Percentiles rank a stretch among this genome's conserved stretches.
Evolutionary conservation across 2,329 filamentous ascomycete genomes (phyloP).

Genomic region (Talaromyces atroroseus): DNA sequence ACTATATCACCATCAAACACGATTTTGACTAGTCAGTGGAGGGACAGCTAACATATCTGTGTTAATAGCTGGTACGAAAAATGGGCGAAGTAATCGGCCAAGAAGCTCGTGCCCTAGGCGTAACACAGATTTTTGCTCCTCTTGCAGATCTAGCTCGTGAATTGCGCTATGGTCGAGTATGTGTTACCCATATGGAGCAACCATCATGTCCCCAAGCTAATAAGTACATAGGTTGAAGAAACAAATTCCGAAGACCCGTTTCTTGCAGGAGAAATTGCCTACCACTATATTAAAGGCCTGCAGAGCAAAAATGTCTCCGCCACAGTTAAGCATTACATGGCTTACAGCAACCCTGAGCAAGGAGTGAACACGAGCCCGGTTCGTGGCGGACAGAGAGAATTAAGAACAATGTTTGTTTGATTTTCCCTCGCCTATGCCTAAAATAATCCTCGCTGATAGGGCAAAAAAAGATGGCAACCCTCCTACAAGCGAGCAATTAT

Average conservation of each 20-base stretch:
- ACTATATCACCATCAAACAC: background rate
- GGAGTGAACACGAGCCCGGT: conserved; percentile 63
- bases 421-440: conserved; percentile 14
- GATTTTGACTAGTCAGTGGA: background rate
- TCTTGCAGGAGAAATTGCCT: conserved; percentile 63
- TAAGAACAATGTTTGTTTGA: conserved; percentile 51
- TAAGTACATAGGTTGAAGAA: conserved; percentile 53
- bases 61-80: conserved; percentile 49
- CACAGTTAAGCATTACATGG: conserved; percentile 72
- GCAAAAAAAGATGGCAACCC: conserved; percentile 42
- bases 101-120: conserved; percentile 61
- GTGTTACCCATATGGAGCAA: background rate
- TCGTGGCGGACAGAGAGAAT: conserved; percentile 51
- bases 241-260: conserved; percentile 65
- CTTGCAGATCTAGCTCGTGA: conserved; percentile 67
- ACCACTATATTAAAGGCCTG: conserved; percentile 56
- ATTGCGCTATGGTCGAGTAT: conserved; percentile 60
- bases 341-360: conserved; percentile 63
- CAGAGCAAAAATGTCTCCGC: conserved; percentile 62
- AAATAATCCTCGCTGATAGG: background rate
- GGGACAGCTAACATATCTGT: background rate
- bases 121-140: conserved; percentile 69
- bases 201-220: background rate
- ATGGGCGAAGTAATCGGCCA: conserved; percentile 63
- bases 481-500: conserved; percentile 66